Base-by-base conservation (phyloP, 805 yeast species). In the Naumovozyma baii region DNA sequence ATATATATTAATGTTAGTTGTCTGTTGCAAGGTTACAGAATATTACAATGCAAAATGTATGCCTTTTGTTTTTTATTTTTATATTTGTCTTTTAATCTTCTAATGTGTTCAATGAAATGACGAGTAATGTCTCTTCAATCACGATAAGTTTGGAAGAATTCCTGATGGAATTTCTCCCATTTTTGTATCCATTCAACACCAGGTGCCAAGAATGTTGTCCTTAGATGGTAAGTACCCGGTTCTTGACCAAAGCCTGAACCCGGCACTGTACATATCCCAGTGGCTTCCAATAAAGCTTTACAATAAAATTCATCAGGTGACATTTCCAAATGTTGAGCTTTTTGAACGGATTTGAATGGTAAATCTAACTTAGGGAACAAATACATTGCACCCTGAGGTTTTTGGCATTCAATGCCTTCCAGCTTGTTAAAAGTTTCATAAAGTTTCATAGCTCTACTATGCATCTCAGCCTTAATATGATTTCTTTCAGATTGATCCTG, bases 341-440 rank as follows among this genome's bases (percentile, higher is more conserved):
- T 70, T 19, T 67, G 68, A 36, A 76, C 67, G 12, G 86, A 87
- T 48, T 71, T 72, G 14, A 73, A 72, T 13, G 84, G 78, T 41
- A 92, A 66, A 26, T 73, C 60, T 42, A 92, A 64, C 47, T 68
- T 72, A 34, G 98, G 99, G 76, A 86, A 92, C 44, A 92, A 69
- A 64, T 92, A 92, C 98, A 92, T 90, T 32, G 99, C 96, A 49
- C 99, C 99, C 67, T 82, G 77, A 33, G 99, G 97, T 48, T 75
- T 74, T 63, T 85, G 86, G 62, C 96, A 88, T 18, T 73, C 63
- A 36, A 92, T 81, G 46, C 90, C 94, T 45, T 82, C 83, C 83
- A 92, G 76, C 30, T 71, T 57, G 39, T 69, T 62, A 65, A 92
- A 90, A 0, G 95, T 83, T 14, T 73, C 62, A 55, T 76, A 82